Percentiles rank a stretch among this genome's conserved stretches.
These are phyloP conservation scores for Wickerhamiella alocasiicola DNA, from an alignment of 805 yeast species.

Conservation along the genomic window DNA sequence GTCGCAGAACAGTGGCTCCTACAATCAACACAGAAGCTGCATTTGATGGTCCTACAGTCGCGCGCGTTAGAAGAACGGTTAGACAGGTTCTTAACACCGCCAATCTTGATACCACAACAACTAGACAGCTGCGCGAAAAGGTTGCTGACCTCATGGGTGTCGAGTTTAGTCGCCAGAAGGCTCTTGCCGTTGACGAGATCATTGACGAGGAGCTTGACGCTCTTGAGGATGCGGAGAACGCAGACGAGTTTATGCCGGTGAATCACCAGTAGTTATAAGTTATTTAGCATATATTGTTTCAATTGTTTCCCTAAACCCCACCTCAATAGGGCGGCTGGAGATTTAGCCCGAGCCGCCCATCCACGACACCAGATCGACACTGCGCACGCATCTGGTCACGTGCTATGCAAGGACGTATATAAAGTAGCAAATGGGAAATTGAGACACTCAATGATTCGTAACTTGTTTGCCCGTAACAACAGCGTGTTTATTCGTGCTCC, in stretches of 20 bases:
- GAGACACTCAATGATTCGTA: not conserved
- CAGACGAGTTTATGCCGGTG: conserved; percentile 3
- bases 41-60: conserved; percentile 22
- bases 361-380: not conserved
- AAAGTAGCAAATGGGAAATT: too few species aligned
- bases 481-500: not conserved
- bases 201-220: conserved; percentile 27
- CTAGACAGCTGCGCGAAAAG: conserved; percentile 26
- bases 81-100: conserved; percentile 24
- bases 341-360: too few species aligned
- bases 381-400: too few species aligned
- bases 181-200: conserved; percentile 24
- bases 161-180: conserved; percentile 24
- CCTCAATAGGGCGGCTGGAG: too few species aligned
- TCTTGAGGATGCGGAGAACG: conserved; percentile 4
- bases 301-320: not conserved
- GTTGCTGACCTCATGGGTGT: conserved; percentile 29
- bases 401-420: too few species aligned
- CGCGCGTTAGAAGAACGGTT: conserved; percentile 24
- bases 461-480: not conserved
- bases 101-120: conserved; percentile 29
- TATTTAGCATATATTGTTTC: conserved; percentile 2
- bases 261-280: not conserved
- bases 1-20: conserved; percentile 4
- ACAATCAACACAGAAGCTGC: conserved; percentile 5